Conservation (phyloP, 306 rosid genomes). For the Acacia melanoxylon region DNA sequence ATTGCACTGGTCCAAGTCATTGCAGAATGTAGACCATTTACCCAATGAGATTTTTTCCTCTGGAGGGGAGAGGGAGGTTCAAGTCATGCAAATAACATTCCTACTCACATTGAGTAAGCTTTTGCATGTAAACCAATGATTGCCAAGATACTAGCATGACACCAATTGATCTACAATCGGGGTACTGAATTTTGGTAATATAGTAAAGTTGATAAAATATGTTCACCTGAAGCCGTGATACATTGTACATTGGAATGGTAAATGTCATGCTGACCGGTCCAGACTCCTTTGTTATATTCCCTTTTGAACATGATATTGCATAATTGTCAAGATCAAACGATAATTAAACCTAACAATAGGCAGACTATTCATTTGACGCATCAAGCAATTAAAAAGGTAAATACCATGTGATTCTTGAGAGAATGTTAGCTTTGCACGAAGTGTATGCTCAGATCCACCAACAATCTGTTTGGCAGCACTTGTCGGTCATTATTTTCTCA, state of each 20-base stretch:
- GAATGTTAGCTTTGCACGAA: constrained; percentile 80
- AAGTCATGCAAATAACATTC: constrained; percentile 16
- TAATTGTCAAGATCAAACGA: constrained; percentile 15
- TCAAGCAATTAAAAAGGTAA: constrained; percentile 11
- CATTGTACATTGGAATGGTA: constrained; percentile 84
- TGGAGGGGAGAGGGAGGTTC: neutral
- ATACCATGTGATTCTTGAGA: constrained; percentile 74
- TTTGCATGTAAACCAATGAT: neutral
- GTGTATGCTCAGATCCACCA: constrained; percentile 80
- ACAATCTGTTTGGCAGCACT: constrained; percentile 56
- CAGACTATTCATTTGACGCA: constrained; percentile 24
- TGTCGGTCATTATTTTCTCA: constrained; percentile 31
- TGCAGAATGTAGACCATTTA: constrained; percentile 1
- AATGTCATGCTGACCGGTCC: constrained; percentile 94
- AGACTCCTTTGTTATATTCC: constrained; percentile 75
- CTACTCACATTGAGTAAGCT: neutral
- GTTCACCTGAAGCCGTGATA: constrained; percentile 79
- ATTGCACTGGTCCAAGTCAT: constrained; percentile 11
- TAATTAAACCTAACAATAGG: constrained; percentile 6
- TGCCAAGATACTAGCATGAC: constrained; percentile 16
- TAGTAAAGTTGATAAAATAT: neutral
- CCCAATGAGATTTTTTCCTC: neutral
- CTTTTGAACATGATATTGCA: constrained; percentile 43
- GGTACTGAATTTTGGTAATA: constrained; percentile 4
- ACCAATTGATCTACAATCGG: constrained; percentile 11